Base-by-base conservation (phyloP, 2,329 filamentous ascomycete species). In the Cytospora piceae region DNA sequence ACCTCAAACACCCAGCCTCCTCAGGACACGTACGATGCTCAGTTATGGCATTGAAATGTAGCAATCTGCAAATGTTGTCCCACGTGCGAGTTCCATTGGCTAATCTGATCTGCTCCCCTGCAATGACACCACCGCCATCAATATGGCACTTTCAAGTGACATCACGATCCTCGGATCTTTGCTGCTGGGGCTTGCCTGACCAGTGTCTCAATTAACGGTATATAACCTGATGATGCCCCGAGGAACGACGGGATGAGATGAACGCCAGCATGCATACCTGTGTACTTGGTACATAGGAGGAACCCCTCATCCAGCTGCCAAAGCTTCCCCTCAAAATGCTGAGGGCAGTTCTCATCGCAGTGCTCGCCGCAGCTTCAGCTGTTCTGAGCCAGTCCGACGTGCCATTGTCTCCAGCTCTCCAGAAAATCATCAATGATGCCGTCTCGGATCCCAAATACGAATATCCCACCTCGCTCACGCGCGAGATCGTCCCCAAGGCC, bases 401-500 rank as follows among this genome's bases (percentile, higher is more conserved):
- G 6, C 59, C 66, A 31, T 37, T 66, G 15, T 66, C 57, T n/a
- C 53, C 66, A 17, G 66, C 55, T 22, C 59, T 68, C 20, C 58
- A 63, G 42, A 53, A 61, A 42, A 60, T 68, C 24, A 62, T 68
- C 32, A 55, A 54, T 14, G 53, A 59, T 32, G 66, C 66, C 15
- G 57, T 55, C 24, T 63, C 56, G 9, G 59, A 63, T 20, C 66
- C 63, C 66, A 71, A 83, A 22, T 74, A 77, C 3, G 79, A 77
- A 73, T 83, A 83, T 62, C 81, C 84, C 1, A 80, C 83, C 1
- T 80, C 84, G 64, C 82, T 86, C 68, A 83, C 83, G 8, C 78
- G 80, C n/a, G 82, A 83, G 58, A 77, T 86, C 22, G 72, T 78
- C 1, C 85, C 87, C 0, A 81, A 88, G 34, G 78, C 79, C 1